These are phyloP conservation scores for Bromus sterilis DNA, from an alignment of 176 grass and related monocot species.

Conservation along the genomic window DNA sequence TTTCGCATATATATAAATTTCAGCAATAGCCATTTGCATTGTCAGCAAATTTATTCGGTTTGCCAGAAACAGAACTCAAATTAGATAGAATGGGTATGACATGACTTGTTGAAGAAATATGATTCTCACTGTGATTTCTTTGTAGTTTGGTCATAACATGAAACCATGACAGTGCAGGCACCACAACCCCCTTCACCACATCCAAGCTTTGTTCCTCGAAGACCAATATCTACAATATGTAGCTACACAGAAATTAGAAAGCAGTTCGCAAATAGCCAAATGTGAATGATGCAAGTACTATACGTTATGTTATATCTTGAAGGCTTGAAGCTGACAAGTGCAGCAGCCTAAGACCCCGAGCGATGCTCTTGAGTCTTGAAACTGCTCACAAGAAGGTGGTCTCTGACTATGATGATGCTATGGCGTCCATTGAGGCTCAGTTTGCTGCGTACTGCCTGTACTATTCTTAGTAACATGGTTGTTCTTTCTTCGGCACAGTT, in stretches of 20 bases:
- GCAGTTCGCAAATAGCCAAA: background rate
- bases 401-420: background rate
- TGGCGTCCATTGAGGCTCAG: background rate
- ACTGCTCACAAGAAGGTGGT: background rate
- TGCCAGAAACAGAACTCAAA: background rate
- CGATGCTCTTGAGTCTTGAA: background rate
- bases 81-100: background rate
- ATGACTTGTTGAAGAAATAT: slow-evolving; percentile 11
- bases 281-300: background rate
- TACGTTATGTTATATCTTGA: background rate
- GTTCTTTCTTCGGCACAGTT: background rate
- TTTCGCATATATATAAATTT: background rate
- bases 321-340: background rate
- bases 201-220: slow-evolving; percentile 92
- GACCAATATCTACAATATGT: slow-evolving; percentile 53
- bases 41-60: background rate
- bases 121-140: slow-evolving; percentile 74
- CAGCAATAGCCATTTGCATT: background rate
- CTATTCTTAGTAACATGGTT: background rate
- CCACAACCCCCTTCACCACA: slow-evolving; percentile 99
- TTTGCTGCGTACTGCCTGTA: background rate
- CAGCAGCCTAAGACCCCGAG: background rate
- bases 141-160: slow-evolving; percentile 56
- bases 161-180: slow-evolving; percentile 93
- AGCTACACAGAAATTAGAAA: slow-evolving; percentile 11